These are phyloP conservation scores for Lachancea sp. DNA, from an alignment of 805 yeast genomes.

Conservation along the genomic window DNA sequence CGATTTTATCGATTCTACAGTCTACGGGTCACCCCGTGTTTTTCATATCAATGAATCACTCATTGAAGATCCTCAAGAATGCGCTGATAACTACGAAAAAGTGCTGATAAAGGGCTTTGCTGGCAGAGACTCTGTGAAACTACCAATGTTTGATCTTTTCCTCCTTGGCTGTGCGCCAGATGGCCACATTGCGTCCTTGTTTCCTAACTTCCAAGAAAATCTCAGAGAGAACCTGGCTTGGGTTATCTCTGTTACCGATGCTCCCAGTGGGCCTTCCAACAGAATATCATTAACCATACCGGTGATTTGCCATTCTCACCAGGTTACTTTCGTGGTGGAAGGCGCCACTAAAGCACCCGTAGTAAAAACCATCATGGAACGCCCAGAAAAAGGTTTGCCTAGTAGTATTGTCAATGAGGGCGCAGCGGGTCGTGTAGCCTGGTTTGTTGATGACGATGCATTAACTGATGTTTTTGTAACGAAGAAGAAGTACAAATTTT, in stretches of 20 bases:
- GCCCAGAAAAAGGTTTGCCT: constrained; percentile 95
- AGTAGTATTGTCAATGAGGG: constrained; percentile 89
- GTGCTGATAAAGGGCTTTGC: constrained; percentile 84
- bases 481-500: constrained; percentile 28
- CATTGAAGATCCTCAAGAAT: constrained; percentile 77
- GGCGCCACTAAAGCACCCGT: constrained; percentile 94
- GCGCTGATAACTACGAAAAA: constrained; percentile 91
- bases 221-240: constrained; percentile 87
- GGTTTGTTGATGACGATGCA: constrained; percentile 97
- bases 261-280: constrained; percentile 81
- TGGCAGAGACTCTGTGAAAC: constrained; percentile 88
- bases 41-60: constrained; percentile 76
- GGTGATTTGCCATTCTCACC: constrained; percentile 86
- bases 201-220: constrained; percentile 80
- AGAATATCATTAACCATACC: constrained; percentile 91
- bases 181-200: constrained; percentile 94
- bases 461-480: constrained; percentile 60
- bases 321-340: constrained; percentile 92
- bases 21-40: constrained; percentile 54
- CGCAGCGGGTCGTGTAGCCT: constrained; percentile 92
- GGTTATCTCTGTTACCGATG: constrained; percentile 88
- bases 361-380: constrained; percentile 84
- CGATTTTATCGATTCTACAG: constrained; percentile 41
- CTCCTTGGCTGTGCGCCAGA: constrained; percentile 97
- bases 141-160: constrained; percentile 89